Evolutionary conservation across 495 filamentous ascomycete species (phyloP).

Genomic region (Glonium stellatum): DNA sequence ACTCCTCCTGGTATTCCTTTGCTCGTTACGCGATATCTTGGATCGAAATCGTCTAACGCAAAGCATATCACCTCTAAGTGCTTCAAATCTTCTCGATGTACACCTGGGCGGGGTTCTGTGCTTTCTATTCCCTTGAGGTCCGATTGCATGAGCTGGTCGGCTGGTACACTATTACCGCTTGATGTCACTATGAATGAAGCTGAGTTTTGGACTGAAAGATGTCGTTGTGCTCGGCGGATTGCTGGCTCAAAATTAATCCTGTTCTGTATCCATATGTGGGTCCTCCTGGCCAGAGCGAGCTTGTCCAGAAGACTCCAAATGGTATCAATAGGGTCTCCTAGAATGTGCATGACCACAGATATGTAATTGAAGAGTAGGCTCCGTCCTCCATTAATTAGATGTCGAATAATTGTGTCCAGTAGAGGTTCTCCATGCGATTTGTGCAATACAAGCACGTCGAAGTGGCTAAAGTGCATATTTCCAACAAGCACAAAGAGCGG

Average conservation of each 20-base stretch:
- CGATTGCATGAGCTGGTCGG: too few relatives aligned
- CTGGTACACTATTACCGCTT: too few relatives aligned
- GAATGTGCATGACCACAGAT: slow-evolving; percentile 10
- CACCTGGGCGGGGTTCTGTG: too few relatives aligned
- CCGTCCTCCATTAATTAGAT: not conserved
- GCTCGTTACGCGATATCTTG: not conserved
- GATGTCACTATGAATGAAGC: too few relatives aligned
- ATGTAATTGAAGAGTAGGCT: slow-evolving; percentile 10
- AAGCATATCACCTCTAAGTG: slow-evolving; percentile 1
- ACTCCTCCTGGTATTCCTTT: not conserved
- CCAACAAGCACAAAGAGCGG: slow-evolving; percentile 17
- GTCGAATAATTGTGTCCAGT: not conserved
- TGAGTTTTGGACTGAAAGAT: too few relatives aligned
- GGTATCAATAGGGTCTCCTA: slow-evolving; percentile 16
- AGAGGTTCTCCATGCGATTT: not conserved
- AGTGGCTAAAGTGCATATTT: slow-evolving; percentile 19
- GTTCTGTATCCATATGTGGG: not conserved
- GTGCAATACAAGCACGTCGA: not conserved
- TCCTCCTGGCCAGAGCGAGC: slow-evolving; percentile 3
- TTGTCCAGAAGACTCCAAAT: slow-evolving; percentile 12
- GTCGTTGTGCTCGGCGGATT: not conserved
- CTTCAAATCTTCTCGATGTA: not conserved
- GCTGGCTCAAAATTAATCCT: too few relatives aligned
- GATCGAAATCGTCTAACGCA: slow-evolving; percentile 10
- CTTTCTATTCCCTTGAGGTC: too few relatives aligned